Evolutionary conservation across 2,329 filamentous ascomycete genomes (phyloP).

Genomic region (Phoma herbarum): DNA sequence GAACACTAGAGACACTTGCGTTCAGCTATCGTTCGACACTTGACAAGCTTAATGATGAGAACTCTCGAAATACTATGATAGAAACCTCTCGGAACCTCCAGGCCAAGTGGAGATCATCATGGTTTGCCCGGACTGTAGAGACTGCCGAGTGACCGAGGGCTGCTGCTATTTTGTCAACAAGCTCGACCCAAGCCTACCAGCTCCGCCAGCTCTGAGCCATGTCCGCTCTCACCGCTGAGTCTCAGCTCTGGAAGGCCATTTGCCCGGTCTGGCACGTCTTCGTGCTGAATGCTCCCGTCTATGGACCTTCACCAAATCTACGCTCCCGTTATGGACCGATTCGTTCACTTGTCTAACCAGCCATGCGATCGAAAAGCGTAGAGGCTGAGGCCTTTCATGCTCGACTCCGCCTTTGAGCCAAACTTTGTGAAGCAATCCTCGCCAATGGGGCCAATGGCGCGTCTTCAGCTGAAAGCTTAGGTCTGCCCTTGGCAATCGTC

Average conservation of each 20-base stretch:
- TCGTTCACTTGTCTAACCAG: background rate
- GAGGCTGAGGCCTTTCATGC: background rate
- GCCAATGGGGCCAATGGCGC: background rate
- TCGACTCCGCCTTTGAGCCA: background rate
- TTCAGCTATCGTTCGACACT: background rate
- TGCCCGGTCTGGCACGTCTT: background rate
- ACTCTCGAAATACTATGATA: background rate
- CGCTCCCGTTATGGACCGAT: background rate
- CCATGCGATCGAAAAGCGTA: background rate
- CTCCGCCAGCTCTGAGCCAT: background rate
- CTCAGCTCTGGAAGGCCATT: background rate
- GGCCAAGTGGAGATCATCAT: background rate
- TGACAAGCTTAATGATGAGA: background rate
- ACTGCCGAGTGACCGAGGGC: background rate
- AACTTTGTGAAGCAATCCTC: background rate
- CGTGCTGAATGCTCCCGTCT: background rate
- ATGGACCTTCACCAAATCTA: background rate
- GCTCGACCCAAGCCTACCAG: background rate
- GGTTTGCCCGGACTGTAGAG: background rate
- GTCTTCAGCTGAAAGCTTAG: background rate
- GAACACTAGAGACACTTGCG: background rate
- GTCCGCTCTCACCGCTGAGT: background rate
- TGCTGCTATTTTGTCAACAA: background rate
- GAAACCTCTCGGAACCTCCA: background rate
- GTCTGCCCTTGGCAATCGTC: background rate